Conservation (phyloP, 441 rosid genomes). For the Populus hybrid region DNA sequence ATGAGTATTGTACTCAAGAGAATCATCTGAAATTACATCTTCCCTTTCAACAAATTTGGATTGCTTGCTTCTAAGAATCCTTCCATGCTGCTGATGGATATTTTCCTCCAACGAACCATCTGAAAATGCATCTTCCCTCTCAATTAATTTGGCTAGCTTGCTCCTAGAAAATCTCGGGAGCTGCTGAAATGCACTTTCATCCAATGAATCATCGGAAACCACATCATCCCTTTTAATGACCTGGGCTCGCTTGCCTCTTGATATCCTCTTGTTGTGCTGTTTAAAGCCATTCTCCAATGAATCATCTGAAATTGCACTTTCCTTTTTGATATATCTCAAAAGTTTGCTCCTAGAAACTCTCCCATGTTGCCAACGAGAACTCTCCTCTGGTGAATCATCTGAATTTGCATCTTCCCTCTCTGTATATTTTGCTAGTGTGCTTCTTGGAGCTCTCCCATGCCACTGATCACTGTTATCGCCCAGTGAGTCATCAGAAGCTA, state of each 20-base stretch:
- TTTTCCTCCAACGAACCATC: conserved; percentile 42
- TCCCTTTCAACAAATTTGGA: conserved; percentile 33
- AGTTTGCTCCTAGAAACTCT: conserved; percentile 40
- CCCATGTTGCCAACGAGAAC: conserved; percentile 32
- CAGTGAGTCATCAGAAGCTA: conserved; percentile 35
- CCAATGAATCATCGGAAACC: conserved; percentile 48
- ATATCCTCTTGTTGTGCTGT: conserved; percentile 24
- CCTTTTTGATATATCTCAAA: conserved; percentile 22
- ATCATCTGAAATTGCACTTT: conserved; percentile 36
- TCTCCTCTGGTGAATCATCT: conserved; percentile 42
- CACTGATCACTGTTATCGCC: conserved; percentile 27
- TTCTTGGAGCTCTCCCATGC: too few relatives aligned
- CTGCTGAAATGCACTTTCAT: conserved; percentile 28
- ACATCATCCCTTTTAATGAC: conserved; percentile 39
- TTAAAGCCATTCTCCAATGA: conserved; percentile 25
- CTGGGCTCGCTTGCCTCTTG: conserved; percentile 28
- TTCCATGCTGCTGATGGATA: conserved; percentile 23
- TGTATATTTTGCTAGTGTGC: conserved; percentile 25
- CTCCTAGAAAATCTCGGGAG: conserved; percentile 18
- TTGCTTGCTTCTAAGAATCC: conserved; percentile 34
- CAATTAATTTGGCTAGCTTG: conserved; percentile 32
- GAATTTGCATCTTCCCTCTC: conserved; percentile 45
- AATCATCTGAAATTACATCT: conserved; percentile 39
- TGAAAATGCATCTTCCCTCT: conserved; percentile 36
- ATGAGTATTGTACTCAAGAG: conserved; percentile 30